Base-by-base conservation (phyloP, 2,329 filamentous ascomycete genomes). In the Capronia americana region DNA sequence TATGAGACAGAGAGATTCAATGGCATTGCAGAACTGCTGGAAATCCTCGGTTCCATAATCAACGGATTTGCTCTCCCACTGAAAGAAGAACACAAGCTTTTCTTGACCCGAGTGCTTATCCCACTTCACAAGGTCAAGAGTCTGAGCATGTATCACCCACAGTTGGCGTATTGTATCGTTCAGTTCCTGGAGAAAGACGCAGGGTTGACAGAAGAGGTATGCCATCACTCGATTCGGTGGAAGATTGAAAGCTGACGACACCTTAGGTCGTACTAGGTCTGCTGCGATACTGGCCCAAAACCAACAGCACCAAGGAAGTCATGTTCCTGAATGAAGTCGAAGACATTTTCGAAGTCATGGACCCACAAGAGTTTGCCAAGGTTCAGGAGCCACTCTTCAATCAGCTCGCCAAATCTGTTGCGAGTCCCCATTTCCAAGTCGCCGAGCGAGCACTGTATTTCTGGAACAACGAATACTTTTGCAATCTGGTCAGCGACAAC, bases 391-490 rank as follows among this genome's bases (percentile, higher is more conserved):
- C 95, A 57, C 83, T 99, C 46, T 99, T 99, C 84, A 93, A 97
- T 74, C 95, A 99, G 78, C 85, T 99, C 71, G 93, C 95, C 71
- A 99, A 98, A 79, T 98, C 95, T 2, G 95, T 99, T 50, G 94
- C 95, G 57, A 99, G 95, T 77, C 95, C 95, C 57, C 95, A 99
- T 80, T 99, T 99, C 83, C 95, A 99, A 84, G 95, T 99, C 65
- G 95, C 95, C 20, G 95, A 99, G 81, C 89, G 95, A 71, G 95
- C 95, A 4, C 85, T 99, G 30, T 99, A 99, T 82, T 99, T 99
- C 83, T 99, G 95, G 95, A 99, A 99, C 84, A 99, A 99, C 76
- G 95, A 99, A 79, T 99, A 99, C 79, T 99, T 99, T 82, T 99
- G 95, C 84, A 99, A 98, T 76, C 85, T 99, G 66, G 95, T 99